Evolutionary conservation across 192 early-diverging fungal species (phyloP), one percentile per base, ranked within the genome.

Genomic region (Umbelopsis vinacea): DNA sequence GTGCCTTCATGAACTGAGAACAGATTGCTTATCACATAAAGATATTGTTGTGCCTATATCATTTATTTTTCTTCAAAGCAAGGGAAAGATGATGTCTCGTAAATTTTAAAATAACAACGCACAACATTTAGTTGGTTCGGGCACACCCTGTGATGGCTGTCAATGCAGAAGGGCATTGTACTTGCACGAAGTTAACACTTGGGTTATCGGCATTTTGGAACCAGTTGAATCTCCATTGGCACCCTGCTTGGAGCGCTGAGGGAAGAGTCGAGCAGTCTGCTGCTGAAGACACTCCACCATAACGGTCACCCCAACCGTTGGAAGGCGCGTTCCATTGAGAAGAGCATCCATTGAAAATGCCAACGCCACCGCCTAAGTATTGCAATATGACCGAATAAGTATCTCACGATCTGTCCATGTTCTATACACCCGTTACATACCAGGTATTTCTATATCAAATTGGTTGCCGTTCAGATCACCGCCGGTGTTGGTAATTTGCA

Each of bases 361-460:
- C 76, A 12, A 77, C 71, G 4, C 76, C 76, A 45, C 76, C 76
- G 29, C 76, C 48, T 50, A 15, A 3, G 29, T 29, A 29, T 29
- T 3, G 29, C 29, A 29, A 29, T 29, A 3, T 29, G 3, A 29
- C 3, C 29, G 29, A 29, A 29, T 29, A 29, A 29, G 29, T 29
- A 29, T 29, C 29, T 29, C 29, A 29, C 29, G 29, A 29, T 29
- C 29, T 29, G 29, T 29, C 29, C 29, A 29, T 29, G 29, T 1
- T 2, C 29, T 29, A 29, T 3, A 3, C 29, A 29, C 29, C 29
- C 29, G 29, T 6, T 43, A 43, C n/a, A 17, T 50, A 50, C 48
- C 76, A 23, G 76, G 76, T 3, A 76, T 67, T n/a, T 71, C 60
- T 12, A 76, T 38, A 68, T 76, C 75, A 40, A 76, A 76, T 21